Evolutionary conservation across 1,284 basidiomycete genomes (phyloP).

Genomic region (Trametes versicolor): DNA sequence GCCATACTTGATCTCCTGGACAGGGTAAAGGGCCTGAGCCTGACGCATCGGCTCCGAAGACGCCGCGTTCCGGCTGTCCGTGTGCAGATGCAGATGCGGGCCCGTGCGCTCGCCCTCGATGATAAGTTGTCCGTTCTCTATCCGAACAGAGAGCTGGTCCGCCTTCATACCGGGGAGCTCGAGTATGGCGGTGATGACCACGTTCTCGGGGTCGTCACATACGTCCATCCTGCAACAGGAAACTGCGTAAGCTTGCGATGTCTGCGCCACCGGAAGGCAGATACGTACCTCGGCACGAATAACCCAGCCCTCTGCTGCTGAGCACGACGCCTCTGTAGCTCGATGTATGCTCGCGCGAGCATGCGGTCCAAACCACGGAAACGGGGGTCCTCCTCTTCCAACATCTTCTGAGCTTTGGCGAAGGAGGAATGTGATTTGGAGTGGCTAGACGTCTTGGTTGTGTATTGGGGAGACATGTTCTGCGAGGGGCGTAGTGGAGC

Average conservation of each 20-base stretch:
- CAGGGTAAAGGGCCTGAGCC: slow-evolving; percentile 36
- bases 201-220: slow-evolving; percentile 54
- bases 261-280: neutral
- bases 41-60: slow-evolving; percentile 22
- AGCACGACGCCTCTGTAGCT: slow-evolving; percentile 20
- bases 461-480: slow-evolving; percentile 35
- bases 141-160: slow-evolving; percentile 55
- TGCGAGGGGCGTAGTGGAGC: neutral
- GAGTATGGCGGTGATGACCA: slow-evolving; percentile 55
- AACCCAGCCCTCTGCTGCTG: slow-evolving; percentile 22
- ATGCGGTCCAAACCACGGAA: slow-evolving; percentile 28
- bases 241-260: neutral
- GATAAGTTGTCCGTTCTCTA: slow-evolving; percentile 54
- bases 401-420: slow-evolving; percentile 23
- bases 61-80: neutral
- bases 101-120: slow-evolving; percentile 55
- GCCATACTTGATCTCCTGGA: slow-evolving; percentile 63
- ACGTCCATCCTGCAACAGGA: slow-evolving; percentile 58
- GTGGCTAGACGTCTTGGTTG: slow-evolving; percentile 1
- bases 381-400: slow-evolving; percentile 25
- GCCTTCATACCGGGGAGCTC: slow-evolving; percentile 66
- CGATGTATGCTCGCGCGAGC: slow-evolving; percentile 28
- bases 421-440: neutral
- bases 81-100: slow-evolving; percentile 31
- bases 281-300: slow-evolving; percentile 28